Evolutionary conservation across 2,329 filamentous ascomycete genomes (phyloP).

Genomic region (Exophiala spinifera): DNA sequence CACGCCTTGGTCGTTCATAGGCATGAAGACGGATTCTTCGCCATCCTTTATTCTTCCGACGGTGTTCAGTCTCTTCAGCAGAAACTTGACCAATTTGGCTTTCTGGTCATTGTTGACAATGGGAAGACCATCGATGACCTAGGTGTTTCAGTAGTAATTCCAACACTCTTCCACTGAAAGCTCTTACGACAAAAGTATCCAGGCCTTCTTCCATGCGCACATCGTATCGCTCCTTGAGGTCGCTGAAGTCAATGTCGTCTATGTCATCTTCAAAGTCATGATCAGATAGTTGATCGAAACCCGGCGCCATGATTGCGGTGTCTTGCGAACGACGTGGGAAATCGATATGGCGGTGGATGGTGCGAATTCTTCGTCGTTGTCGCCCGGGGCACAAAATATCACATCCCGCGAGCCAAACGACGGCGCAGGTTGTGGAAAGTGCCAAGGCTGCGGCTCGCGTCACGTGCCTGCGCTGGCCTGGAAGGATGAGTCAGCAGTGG

Average conservation of each 20-base stretch:
- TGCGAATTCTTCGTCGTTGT: background rate
- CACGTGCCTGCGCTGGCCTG: background rate
- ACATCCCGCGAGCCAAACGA: background rate
- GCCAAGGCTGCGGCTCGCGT: background rate
- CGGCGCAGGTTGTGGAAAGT: conserved; percentile 5
- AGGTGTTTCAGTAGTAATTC: conserved; percentile 6
- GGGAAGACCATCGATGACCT: conserved; percentile 87
- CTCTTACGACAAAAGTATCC: conserved; percentile 73
- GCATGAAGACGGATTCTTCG: conserved; percentile 91
- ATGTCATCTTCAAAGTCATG: conserved; percentile 88
- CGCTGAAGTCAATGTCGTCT: conserved; percentile 88
- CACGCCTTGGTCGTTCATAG: conserved; percentile 79
- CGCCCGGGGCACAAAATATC: background rate
- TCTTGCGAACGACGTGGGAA: background rate
- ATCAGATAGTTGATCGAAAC: conserved; percentile 88
- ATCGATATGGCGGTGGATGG: background rate
- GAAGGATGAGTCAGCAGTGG: conserved; percentile 2
- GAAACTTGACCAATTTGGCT: conserved; percentile 91
- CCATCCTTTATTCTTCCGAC: conserved; percentile 68
- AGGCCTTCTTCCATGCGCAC: conserved; percentile 94
- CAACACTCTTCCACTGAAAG: background rate
- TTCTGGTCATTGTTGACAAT: conserved; percentile 85
- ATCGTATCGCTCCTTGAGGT: conserved; percentile 91
- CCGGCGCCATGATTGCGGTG: conserved; percentile 75
- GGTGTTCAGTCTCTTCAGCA: conserved; percentile 85